Evolutionary conservation across 2,329 filamentous ascomycete genomes (phyloP), one percentile per base, ranked within the genome.

Genomic region (Rhynchosporium secalis): DNA sequence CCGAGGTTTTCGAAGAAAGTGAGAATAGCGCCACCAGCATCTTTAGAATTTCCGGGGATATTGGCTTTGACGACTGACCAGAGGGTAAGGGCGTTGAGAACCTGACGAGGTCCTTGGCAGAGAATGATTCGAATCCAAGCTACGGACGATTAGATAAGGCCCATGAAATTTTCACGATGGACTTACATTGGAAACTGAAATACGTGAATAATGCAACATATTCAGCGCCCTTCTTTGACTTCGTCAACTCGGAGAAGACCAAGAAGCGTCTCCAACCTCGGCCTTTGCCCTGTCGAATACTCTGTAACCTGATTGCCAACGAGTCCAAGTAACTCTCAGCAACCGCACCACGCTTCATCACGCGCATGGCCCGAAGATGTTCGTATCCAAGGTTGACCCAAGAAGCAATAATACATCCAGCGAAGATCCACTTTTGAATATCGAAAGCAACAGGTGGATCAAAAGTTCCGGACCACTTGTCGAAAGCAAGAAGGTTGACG

Each of bases 401-500:
- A 9, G 93, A 98, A 41, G 95, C 81, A 66, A 98, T 89, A 73
- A 99, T 98, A 75, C 93, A 96, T 61, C 86, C 85, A 33, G 91
- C 89, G 75, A 98, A 99, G 74, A 99, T 93, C 92, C 93, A 97
- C 78, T 95, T 96, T 12, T 92, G 90, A 59, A 94, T 84, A 55
- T 85, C 79, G 72, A 96, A 86, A 3, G 87, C 84, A 67, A 98
- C 89, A 46, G 85, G 83, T 1, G 92, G 92, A 69, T 91, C 78
- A 69, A 98, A 89, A 68, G 91, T 83, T 58, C 90, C 91, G 1
- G 91, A 91, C 93, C 93, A 98, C 64, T 86, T 86, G 78, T 96
- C 86, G 78, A 96, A 97, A 61, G 84, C 90, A 56, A 99, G 83
- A 46, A 99, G 81, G 66, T 96, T 96, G 77, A 97, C 84, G 65